Percentiles rank a stretch among this genome's conserved stretches.
Evolutionary conservation across 139 green algal genomes (phyloP).

Genomic region (Chlorella vulgaris): DNA sequence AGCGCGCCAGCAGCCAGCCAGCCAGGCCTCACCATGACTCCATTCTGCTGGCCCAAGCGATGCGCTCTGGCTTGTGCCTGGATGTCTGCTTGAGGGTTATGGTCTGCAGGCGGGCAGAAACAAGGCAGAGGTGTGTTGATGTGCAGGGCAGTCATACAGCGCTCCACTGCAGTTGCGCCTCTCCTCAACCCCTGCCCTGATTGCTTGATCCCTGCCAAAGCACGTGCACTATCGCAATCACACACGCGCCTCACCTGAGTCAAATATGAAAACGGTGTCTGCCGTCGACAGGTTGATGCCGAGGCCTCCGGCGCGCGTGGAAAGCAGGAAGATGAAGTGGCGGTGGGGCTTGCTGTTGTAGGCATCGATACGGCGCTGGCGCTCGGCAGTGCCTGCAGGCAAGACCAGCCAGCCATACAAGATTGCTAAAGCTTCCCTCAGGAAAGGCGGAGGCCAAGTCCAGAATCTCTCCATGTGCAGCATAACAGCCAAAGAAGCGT

Average conservation of each 20-base stretch:
- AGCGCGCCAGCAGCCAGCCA: background rate
- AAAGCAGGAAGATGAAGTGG: conserved; percentile 96
- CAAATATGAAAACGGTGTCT: conserved; percentile 97
- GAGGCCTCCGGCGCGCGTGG: conserved; percentile 92
- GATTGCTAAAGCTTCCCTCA: background rate
- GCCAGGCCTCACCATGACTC: conserved; percentile 5
- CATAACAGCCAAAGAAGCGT: no score
- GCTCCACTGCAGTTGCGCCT: background rate
- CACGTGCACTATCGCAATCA: no score
- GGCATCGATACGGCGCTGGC: conserved; percentile 32
- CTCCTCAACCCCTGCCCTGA: no score
- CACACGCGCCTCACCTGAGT: conserved; percentile 62
- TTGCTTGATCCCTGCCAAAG: no score
- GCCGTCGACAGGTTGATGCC: conserved; percentile 98
- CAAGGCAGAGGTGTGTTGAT: no score
- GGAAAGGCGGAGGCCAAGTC: no score
- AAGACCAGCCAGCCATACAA: background rate
- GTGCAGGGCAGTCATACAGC: background rate
- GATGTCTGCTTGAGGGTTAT: conserved; percentile 91
- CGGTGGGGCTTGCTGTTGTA: conserved; percentile 69
- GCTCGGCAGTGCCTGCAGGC: conserved; percentile 12
- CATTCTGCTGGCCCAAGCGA: conserved; percentile 99
- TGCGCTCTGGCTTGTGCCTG: conserved; percentile 98
- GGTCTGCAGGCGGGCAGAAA: conserved; percentile 53
- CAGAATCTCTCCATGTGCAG: no score